phyloP scores from a whole-genome alignment of 257 asterid species.

The Thymus mandschuricus region DNA sequence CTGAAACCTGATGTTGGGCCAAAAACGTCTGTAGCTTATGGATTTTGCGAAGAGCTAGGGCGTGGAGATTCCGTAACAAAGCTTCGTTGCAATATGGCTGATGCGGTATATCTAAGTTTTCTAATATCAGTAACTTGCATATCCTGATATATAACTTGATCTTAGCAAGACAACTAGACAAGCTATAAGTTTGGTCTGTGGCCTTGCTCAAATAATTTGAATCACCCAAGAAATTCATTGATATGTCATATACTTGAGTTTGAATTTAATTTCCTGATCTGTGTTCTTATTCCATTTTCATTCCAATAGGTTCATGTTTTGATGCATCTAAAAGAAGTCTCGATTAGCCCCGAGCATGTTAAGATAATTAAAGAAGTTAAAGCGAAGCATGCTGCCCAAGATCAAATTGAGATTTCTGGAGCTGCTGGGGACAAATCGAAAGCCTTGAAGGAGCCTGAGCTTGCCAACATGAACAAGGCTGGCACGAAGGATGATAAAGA shows the following conservation, averaged over 20 bases:
- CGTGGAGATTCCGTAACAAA: constrained; percentile 61
- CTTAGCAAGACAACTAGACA: too few relatives aligned
- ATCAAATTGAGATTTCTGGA: constrained; percentile 42
- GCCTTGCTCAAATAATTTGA: constrained; percentile 12
- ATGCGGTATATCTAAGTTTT: constrained; percentile 41
- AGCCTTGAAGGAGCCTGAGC: not conserved
- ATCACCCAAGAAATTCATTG: not conserved
- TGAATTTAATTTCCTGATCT: too few relatives aligned
- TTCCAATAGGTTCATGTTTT: constrained; percentile 66
- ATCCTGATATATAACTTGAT: too few relatives aligned
- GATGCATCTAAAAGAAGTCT: constrained; percentile 57
- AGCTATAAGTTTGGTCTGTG: not conserved
- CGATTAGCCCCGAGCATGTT: constrained; percentile 7
- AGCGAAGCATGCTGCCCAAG: constrained; percentile 58
- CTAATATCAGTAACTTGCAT: not conserved
- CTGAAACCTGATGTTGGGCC: constrained; percentile 62
- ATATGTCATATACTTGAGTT: too few relatives aligned
- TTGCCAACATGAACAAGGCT: not conserved
- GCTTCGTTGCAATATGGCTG: constrained; percentile 52
- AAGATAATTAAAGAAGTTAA: constrained; percentile 31
- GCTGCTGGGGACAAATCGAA: not conserved
- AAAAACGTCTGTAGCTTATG: constrained; percentile 57
- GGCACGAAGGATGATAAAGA: not conserved
- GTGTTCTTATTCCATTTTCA: not conserved
- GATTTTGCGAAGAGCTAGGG: constrained; percentile 46